These are phyloP conservation scores for Suillus subluteus DNA, from an alignment of 768 basidiomycete genomes.

Conservation along the genomic window DNA sequence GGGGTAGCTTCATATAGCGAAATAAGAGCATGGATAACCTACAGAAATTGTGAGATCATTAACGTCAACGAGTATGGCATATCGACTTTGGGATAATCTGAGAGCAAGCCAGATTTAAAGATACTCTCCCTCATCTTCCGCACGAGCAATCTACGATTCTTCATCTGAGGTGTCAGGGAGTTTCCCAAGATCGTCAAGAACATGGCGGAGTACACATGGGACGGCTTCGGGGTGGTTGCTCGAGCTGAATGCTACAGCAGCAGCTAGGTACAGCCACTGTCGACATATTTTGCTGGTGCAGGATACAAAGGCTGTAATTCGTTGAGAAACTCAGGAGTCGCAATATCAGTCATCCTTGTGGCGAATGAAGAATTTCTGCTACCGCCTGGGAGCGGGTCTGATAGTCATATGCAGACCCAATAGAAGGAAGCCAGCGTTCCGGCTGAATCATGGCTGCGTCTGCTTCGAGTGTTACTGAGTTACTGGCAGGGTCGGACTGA, in stretches of 20 bases:
- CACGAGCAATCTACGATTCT: slow-evolving; percentile 46
- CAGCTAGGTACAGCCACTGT: slow-evolving; percentile 59
- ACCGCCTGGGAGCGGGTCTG: not conserved
- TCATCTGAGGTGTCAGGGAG: slow-evolving; percentile 29
- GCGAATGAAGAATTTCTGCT: not conserved
- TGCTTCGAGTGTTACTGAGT: not conserved
- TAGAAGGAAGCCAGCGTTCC: not conserved
- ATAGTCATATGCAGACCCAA: not conserved
- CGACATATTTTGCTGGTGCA: slow-evolving; percentile 21
- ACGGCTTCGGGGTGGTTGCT: slow-evolving; percentile 63
- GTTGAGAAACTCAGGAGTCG: slow-evolving; percentile 46
- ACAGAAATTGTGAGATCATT: slow-evolving; percentile 1
- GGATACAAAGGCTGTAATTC: slow-evolving; percentile 52
- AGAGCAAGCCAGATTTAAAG: slow-evolving; percentile 61
- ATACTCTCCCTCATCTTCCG: slow-evolving; percentile 61
- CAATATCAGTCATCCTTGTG: slow-evolving; percentile 32
- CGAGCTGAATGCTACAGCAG: slow-evolving; percentile 55
- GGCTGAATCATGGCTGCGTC: not conserved
- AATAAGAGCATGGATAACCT: slow-evolving; percentile 43
- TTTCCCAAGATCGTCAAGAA: slow-evolving; percentile 45
- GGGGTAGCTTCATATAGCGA: slow-evolving; percentile 56
- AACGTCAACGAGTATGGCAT: not conserved
- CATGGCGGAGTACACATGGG: slow-evolving; percentile 55
- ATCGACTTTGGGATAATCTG: slow-evolving; percentile 60
- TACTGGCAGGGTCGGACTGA: not conserved